phyloP scores from a whole-genome alignment of 345 rosid genomes.

The Brassica rapa region DNA sequence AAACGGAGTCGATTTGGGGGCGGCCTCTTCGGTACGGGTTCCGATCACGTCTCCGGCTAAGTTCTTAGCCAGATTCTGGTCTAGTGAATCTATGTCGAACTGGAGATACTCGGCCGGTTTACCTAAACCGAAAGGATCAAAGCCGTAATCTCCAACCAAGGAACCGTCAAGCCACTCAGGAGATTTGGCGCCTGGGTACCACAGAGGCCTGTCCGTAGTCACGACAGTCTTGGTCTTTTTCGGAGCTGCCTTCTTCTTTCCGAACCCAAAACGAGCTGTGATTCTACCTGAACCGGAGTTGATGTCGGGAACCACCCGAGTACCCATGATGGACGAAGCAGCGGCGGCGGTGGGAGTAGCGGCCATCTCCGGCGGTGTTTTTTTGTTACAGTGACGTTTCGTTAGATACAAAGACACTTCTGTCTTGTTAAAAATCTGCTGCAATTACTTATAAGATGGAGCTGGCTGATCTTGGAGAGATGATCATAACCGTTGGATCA shows the following conservation, averaged over 20 bases:
- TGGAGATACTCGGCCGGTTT: conserved; percentile 94
- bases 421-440: background rate
- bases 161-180: conserved; percentile 81
- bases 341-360: conserved; percentile 58
- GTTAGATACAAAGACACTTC: background rate
- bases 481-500: conserved; percentile 49
- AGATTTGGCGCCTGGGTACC: conserved; percentile 73
- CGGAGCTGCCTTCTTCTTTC: conserved; percentile 41
- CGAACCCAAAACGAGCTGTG: conserved; percentile 62
- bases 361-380: conserved; percentile 45
- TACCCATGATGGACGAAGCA: conserved; percentile 57
- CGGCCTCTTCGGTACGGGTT: conserved; percentile 48
- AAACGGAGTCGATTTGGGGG: conserved; percentile 73
- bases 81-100: conserved; percentile 71
- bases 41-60: conserved; percentile 69
- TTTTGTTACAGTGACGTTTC: too few relatives aligned
- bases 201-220: conserved; percentile 53
- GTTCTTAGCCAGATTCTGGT: conserved; percentile 90
- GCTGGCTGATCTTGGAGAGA: conserved; percentile 15
- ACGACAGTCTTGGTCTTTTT: conserved; percentile 28
- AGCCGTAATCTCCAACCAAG: conserved; percentile 80
- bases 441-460: background rate
- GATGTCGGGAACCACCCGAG: conserved; percentile 41
- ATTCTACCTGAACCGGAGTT: conserved; percentile 40
- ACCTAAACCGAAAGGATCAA: conserved; percentile 81